A percentile compares a stretch with the other conserved stretches of the same genome.
Evolutionary conservation across 2,329 filamentous ascomycete species (phyloP).

Genomic region (Ophiocordyceps camponoti-leonardi): DNA sequence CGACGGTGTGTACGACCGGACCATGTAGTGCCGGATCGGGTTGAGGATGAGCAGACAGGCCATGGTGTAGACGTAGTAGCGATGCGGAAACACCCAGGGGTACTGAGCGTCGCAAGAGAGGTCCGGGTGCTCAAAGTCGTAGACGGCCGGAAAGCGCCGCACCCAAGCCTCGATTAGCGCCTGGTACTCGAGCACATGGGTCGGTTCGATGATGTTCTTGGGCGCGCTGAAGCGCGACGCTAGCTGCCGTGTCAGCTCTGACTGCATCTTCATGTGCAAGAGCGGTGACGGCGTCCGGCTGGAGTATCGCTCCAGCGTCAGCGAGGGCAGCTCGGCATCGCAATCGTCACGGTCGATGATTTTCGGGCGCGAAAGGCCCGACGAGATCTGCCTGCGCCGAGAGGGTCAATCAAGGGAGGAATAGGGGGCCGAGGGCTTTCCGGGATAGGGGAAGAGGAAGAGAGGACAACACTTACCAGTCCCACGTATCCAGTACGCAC

Average conservation of each 20-base stretch:
- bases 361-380: conserved; percentile 12
- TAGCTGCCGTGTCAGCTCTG: conserved; percentile 8
- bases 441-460: background rate
- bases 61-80: conserved; percentile 25
- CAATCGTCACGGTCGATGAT: conserved; percentile 14
- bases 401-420: background rate
- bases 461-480: conserved; percentile 10
- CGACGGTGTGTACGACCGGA: conserved; percentile 13
- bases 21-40: conserved; percentile 28
- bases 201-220: conserved; percentile 9
- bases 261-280: conserved; percentile 14
- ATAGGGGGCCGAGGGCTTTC: background rate
- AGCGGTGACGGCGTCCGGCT: conserved; percentile 10
- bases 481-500: conserved; percentile 16
- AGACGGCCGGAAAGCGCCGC: conserved; percentile 21
- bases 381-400: conserved; percentile 14
- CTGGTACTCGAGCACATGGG: conserved; percentile 11
- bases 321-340: conserved; percentile 9
- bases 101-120: conserved; percentile 19
- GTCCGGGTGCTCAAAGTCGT: conserved; percentile 20
- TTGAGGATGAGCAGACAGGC: conserved; percentile 27
- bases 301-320: conserved; percentile 9
- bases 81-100: conserved; percentile 25
- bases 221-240: conserved; percentile 10
- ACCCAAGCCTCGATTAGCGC: conserved; percentile 22